phyloP scores from a whole-genome alignment of 371 early-diverging fungal species.

The Lichtheimia hyalospora region DNA sequence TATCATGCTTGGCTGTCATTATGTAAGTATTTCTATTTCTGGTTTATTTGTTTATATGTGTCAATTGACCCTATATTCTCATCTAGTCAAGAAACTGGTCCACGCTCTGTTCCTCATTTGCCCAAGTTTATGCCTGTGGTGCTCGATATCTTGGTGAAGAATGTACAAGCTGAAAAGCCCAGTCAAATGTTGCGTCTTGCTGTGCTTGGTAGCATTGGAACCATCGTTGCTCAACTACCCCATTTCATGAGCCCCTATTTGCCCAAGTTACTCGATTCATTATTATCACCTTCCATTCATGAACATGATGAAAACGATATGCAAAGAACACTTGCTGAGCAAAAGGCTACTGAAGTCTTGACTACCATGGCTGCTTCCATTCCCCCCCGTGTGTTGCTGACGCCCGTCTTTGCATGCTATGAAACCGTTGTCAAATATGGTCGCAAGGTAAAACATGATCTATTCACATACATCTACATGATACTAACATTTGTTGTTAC shows the following conservation, averaged over 20 bases:
- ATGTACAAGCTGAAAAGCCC: slow-evolving; percentile 33
- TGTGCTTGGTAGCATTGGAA: slow-evolving; percentile 71
- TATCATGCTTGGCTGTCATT: slow-evolving; percentile 73
- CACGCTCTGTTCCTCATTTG: slow-evolving; percentile 81
- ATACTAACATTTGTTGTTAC: neutral
- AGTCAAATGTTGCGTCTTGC: slow-evolving; percentile 54
- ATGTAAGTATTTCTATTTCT: slow-evolving; percentile 21
- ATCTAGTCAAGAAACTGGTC: slow-evolving; percentile 67
- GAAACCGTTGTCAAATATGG: slow-evolving; percentile 59
- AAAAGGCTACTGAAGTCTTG: slow-evolving; percentile 55
- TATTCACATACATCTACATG: neutral
- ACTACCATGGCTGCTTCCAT: slow-evolving; percentile 57
- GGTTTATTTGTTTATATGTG: neutral
- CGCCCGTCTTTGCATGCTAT: slow-evolving; percentile 66
- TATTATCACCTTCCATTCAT: slow-evolving; percentile 59
- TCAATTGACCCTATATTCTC: slow-evolving; percentile 1
- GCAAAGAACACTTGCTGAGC: slow-evolving; percentile 44
- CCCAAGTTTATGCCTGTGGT: slow-evolving; percentile 83
- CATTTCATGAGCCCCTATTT: slow-evolving; percentile 86
- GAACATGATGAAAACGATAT: slow-evolving; percentile 38
- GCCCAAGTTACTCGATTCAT: slow-evolving; percentile 51
- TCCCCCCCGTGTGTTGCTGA: slow-evolving; percentile 71
- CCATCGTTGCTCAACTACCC: slow-evolving; percentile 71
- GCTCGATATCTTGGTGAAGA: slow-evolving; percentile 35
- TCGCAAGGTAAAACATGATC: slow-evolving; percentile 27